Percentiles rank a stretch among this genome's conserved stretches.
phyloP scores from a whole-genome alignment of 2,329 filamentous ascomycete species.

The Penicillium sp. region DNA sequence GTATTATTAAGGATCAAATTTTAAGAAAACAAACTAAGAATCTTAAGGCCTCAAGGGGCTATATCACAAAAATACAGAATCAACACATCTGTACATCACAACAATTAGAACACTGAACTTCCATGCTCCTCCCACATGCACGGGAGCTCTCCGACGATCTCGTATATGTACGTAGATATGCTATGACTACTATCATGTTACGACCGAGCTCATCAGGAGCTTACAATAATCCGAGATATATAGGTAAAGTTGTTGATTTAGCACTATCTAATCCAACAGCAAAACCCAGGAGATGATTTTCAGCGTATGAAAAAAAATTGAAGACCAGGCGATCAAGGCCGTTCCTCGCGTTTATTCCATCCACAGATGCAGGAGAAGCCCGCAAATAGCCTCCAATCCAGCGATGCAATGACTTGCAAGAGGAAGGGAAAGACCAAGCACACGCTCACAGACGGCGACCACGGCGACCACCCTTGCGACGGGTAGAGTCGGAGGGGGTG shows the following conservation, averaged over 20 bases:
- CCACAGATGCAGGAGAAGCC: constrained; percentile 40
- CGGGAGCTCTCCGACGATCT: constrained; percentile 11
- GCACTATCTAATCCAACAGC: constrained; percentile 24
- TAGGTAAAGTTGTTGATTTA: constrained; percentile 24
- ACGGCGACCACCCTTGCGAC: constrained; percentile 99
- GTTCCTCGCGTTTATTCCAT: constrained; percentile 55
- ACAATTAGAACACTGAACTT: background rate
- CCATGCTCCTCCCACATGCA: background rate
- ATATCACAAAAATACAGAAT: too few species aligned
- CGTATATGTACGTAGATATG: background rate
- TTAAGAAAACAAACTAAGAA: too few species aligned
- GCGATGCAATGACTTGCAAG: constrained; percentile 28
- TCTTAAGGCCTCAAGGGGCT: too few species aligned
- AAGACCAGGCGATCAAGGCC: constrained; percentile 53
- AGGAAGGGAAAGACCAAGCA: constrained; percentile 33
- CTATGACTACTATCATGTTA: background rate
- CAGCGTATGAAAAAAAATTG: constrained; percentile 41
- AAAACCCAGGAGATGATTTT: constrained; percentile 27
- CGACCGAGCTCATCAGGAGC: background rate
- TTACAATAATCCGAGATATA: constrained; percentile 7
- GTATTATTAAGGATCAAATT: background rate
- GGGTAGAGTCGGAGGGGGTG: constrained; percentile 97
- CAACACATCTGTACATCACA: background rate
- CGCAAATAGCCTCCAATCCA: constrained; percentile 35
- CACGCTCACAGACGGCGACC: constrained; percentile 95